Percentiles rank a stretch among this genome's conserved stretches.
Conservation (phyloP, 2,329 filamentous ascomycete species). For the Gremmenia infestans region DNA sequence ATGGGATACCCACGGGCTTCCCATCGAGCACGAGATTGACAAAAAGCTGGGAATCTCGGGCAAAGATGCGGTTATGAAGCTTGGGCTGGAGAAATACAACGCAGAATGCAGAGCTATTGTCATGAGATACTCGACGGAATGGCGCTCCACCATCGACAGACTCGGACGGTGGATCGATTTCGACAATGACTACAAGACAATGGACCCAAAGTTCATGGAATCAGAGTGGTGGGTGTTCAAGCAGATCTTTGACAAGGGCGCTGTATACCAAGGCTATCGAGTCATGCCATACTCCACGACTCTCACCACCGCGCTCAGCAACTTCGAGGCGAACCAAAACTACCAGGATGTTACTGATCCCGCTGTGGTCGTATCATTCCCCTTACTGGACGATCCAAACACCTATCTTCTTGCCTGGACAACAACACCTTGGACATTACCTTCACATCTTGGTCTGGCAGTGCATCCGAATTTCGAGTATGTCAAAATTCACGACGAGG, state of each 20-base stretch:
- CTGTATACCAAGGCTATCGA: slow-evolving; percentile 83
- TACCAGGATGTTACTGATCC: slow-evolving; percentile 92
- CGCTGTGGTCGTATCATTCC: slow-evolving; percentile 83
- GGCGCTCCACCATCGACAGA: slow-evolving; percentile 81
- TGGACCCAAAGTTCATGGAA: slow-evolving; percentile 96
- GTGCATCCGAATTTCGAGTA: slow-evolving; percentile 82
- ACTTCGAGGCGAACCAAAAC: slow-evolving; percentile 92
- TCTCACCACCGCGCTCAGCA: slow-evolving; percentile 82
- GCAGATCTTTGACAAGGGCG: slow-evolving; percentile 81
- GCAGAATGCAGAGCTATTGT: slow-evolving; percentile 87
- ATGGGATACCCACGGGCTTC: slow-evolving; percentile 92
- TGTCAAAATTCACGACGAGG: slow-evolving; percentile 78
- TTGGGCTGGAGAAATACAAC: slow-evolving; percentile 88
- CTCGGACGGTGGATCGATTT: slow-evolving; percentile 96
- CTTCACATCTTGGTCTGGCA: slow-evolving; percentile 73
- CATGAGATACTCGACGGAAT: slow-evolving; percentile 83
- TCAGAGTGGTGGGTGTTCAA: slow-evolving; percentile 97
- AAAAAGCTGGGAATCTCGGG: slow-evolving; percentile 89
- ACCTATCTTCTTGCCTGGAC: slow-evolving; percentile 82
- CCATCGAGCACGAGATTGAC: slow-evolving; percentile 96
- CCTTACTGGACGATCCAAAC: slow-evolving; percentile 70
- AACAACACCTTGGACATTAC: slow-evolving; percentile 82
- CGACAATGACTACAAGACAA: slow-evolving; percentile 97
- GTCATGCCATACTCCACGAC: slow-evolving; percentile 96
- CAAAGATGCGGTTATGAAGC: slow-evolving; percentile 77